These are phyloP conservation scores for Trichosporon inkin DNA, from an alignment of 1,284 basidiomycete species.

Conservation along the genomic window DNA sequence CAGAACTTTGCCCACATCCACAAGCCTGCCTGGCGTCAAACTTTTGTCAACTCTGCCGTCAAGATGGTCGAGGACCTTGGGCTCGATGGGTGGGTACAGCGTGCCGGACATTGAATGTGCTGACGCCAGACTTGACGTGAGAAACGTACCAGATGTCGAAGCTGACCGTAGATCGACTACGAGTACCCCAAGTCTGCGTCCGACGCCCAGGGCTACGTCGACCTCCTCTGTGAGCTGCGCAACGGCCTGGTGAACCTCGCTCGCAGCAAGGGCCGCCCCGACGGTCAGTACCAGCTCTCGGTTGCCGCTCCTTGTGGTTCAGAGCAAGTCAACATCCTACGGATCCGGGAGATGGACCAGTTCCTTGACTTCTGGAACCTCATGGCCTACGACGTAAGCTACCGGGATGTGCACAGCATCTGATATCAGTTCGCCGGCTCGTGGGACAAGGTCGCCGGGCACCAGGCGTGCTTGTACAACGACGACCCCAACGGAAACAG, in stretches of 20 bases:
- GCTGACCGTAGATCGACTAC: constrained; percentile 46
- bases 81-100: constrained; percentile 67
- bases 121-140: constrained; percentile 58
- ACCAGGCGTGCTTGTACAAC: constrained; percentile 74
- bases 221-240: constrained; percentile 52
- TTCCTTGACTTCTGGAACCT: constrained; percentile 80
- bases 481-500: constrained; percentile 53
- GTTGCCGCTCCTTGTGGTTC: constrained; percentile 80
- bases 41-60: constrained; percentile 69
- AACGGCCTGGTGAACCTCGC: constrained; percentile 50
- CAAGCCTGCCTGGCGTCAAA: constrained; percentile 58
- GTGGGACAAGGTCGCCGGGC: constrained; percentile 58
- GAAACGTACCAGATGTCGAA: constrained; percentile 41
- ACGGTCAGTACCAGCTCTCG: constrained; percentile 51
- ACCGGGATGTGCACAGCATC: not conserved
- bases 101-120: not conserved
- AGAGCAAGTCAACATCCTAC: constrained; percentile 62
- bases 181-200: constrained; percentile 54
- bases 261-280: constrained; percentile 32
- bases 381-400: constrained; percentile 56
- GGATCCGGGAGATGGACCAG: constrained; percentile 67
- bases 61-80: constrained; percentile 77
- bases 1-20: constrained; percentile 55
- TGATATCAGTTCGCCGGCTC: constrained; percentile 46
- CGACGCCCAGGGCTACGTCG: constrained; percentile 53